Evolutionary conservation across 1,284 basidiomycete species (phyloP).

Genomic region (Ustilago hordei): DNA sequence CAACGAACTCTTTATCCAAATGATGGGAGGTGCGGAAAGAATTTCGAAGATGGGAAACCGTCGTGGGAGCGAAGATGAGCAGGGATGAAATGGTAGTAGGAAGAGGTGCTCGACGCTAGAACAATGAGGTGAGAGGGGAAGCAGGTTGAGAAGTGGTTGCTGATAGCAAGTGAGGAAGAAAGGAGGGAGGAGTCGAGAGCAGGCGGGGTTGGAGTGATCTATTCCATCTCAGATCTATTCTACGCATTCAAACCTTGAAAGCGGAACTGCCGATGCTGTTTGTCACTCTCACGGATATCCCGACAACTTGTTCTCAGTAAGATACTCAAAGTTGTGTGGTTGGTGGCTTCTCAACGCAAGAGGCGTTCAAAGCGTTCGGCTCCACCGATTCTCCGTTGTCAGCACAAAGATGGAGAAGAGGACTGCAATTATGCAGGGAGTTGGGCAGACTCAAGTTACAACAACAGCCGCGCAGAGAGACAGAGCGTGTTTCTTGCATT

Average conservation of each 20-base stretch:
- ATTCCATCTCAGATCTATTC: slow-evolving; percentile 1
- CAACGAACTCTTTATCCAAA: background rate
- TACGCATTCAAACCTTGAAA: background rate
- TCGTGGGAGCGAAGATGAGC: background rate
- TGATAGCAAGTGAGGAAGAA: background rate
- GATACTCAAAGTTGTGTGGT: background rate
- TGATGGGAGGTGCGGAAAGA: background rate
- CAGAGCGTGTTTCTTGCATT: slow-evolving; percentile 3
- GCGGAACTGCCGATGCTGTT: slow-evolving; percentile 1
- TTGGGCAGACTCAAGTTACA: background rate
- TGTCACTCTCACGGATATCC: background rate
- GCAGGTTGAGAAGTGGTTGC: slow-evolving; percentile 6
- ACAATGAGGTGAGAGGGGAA: slow-evolving; percentile 1
- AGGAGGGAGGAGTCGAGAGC: background rate
- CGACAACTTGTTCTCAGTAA: background rate
- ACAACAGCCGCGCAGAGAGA: slow-evolving; percentile 1
- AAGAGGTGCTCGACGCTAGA: background rate
- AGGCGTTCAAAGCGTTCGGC: slow-evolving; percentile 7
- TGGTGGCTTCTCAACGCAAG: background rate
- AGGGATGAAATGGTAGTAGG: background rate
- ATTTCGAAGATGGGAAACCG: background rate
- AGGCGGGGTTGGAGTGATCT: background rate
- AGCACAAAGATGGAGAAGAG: slow-evolving; percentile 3
- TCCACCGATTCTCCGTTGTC: slow-evolving; percentile 2
- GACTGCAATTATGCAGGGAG: slow-evolving; percentile 7